Conservation (phyloP, 192 early-diverging fungal species). For the Chytriomyces hyalinus region DNA sequence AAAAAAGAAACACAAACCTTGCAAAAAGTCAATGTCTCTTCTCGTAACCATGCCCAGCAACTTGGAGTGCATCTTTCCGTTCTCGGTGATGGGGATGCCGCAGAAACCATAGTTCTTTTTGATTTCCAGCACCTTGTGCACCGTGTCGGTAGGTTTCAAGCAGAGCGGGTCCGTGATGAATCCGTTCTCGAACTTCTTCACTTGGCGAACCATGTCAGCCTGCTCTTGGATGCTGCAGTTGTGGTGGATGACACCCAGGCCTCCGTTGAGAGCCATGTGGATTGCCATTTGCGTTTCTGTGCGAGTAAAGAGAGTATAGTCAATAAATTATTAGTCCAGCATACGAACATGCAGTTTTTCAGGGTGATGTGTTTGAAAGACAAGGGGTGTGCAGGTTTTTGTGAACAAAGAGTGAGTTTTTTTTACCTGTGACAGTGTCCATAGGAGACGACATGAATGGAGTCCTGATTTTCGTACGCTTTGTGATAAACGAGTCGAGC, state of each 20-base stretch:
- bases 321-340: neutral
- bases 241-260: slow-evolving; percentile 97
- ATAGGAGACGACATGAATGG: slow-evolving; percentile 95
- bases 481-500: slow-evolving; percentile 87
- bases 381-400: neutral
- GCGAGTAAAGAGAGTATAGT: neutral
- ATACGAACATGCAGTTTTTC: neutral
- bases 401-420: neutral
- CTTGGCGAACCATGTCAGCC: slow-evolving; percentile 96
- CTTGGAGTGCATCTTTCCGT: slow-evolving; percentile 85
- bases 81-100: slow-evolving; percentile 94
- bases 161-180: slow-evolving; percentile 95
- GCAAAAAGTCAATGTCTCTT: slow-evolving; percentile 93
- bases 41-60: slow-evolving; percentile 95
- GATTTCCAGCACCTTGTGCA: slow-evolving; percentile 83
- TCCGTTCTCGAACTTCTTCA: slow-evolving; percentile 96
- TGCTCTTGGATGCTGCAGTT: slow-evolving; percentile 96
- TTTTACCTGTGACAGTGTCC: slow-evolving; percentile 89
- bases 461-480: slow-evolving; percentile 87
- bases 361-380: neutral
- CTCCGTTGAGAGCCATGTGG: slow-evolving; percentile 93
- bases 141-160: slow-evolving; percentile 80
- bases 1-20: slow-evolving; percentile 19
- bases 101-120: slow-evolving; percentile 90
- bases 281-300: slow-evolving; percentile 96